A percentile compares a stretch with the other conserved stretches of the same genome.
phyloP scores from a whole-genome alignment of 2,329 filamentous ascomycete species.

The Trichophyton simii region DNA sequence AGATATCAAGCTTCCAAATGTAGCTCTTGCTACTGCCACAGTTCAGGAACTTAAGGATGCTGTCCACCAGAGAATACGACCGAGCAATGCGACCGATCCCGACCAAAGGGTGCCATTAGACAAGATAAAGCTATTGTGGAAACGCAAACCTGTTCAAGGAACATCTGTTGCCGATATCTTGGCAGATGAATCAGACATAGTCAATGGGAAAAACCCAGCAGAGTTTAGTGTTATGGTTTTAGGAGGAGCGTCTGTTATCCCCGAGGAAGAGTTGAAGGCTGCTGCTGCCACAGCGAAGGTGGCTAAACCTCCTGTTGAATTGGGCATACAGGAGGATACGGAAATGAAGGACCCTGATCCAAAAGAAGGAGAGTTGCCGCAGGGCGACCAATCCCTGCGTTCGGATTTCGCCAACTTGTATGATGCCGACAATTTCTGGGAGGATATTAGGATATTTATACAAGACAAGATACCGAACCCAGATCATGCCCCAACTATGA shows the following conservation, averaged over 20 bases:
- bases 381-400: conserved; percentile 34
- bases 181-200: conserved; percentile 38
- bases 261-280: conserved; percentile 17
- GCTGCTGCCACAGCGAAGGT: conserved; percentile 20
- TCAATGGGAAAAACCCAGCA: conserved; percentile 36
- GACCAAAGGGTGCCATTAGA: conserved; percentile 36
- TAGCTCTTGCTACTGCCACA: conserved; percentile 55
- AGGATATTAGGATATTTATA: conserved; percentile 69
- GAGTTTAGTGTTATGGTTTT: conserved; percentile 86
- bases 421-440: conserved; percentile 69
- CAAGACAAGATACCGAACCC: conserved; percentile 63
- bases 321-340: neutral
- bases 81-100: conserved; percentile 37
- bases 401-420: neutral
- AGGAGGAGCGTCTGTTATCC: conserved; percentile 48
- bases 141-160: conserved; percentile 74
- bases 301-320: neutral
- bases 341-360: conserved; percentile 8
- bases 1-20: conserved; percentile 50
- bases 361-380: conserved; percentile 18
- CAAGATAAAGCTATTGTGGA: conserved; percentile 75
- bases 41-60: conserved; percentile 65
- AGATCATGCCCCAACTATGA: conserved; percentile 50
- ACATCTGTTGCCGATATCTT: conserved; percentile 67
- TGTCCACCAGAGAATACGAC: conserved; percentile 47